Conservation (phyloP, 306 rosid genomes). For the Castanopsis chinensis region DNA sequence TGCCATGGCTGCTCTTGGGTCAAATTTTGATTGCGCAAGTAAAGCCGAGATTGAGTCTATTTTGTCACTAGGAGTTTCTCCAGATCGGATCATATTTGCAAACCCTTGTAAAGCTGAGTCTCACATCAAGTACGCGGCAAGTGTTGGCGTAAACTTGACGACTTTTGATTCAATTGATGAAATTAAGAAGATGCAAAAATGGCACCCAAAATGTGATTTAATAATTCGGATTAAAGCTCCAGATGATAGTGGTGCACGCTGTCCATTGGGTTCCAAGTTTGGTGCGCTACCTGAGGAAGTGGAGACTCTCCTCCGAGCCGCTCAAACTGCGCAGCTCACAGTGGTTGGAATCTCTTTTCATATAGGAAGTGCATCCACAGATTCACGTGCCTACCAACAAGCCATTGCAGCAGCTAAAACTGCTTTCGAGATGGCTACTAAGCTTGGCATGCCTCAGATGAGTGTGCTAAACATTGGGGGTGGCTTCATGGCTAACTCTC, state of each 20-base stretch:
- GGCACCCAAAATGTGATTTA: constrained; percentile 42
- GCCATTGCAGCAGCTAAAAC: constrained; percentile 40
- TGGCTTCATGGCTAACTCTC: constrained; percentile 39
- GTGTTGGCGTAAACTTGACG: constrained; percentile 51
- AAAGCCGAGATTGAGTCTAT: constrained; percentile 49
- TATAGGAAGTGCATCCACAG: constrained; percentile 49
- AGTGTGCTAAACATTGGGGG: constrained; percentile 51
- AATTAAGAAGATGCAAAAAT: constrained; percentile 34
- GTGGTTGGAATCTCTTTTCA: constrained; percentile 60
- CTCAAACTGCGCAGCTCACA: constrained; percentile 27
- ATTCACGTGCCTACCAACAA: constrained; percentile 17
- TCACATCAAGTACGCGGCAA: constrained; percentile 50
- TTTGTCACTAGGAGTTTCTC: constrained; percentile 49
- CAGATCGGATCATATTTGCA: constrained; percentile 48
- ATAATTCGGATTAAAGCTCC: constrained; percentile 41
- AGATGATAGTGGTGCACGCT: constrained; percentile 31
- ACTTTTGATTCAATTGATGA: constrained; percentile 45
- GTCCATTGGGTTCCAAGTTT: constrained; percentile 28
- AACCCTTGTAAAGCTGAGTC: constrained; percentile 55
- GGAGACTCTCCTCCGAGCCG: constrained; percentile 39
- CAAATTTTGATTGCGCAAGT: constrained; percentile 56
- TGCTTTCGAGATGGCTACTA: constrained; percentile 34
- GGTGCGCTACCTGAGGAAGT: constrained; percentile 50
- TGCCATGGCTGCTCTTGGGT: constrained; percentile 43
- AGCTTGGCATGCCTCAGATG: constrained; percentile 45